These are phyloP conservation scores for Cylindrodendrum hubeiense DNA, from an alignment of 2,329 filamentous ascomycete genomes.

Conservation along the genomic window DNA sequence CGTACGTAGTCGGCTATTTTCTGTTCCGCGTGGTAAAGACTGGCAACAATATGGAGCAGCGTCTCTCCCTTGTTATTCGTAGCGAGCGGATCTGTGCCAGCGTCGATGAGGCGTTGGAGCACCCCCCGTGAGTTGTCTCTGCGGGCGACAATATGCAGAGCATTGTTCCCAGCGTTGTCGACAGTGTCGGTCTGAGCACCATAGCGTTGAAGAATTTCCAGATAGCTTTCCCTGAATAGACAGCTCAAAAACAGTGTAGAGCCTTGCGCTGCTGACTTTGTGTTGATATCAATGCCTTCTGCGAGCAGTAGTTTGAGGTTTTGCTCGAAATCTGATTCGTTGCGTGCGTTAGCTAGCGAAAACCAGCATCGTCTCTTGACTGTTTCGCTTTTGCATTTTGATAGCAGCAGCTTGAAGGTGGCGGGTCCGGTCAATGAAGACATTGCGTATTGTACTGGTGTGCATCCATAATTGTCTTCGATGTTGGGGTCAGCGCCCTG, in stretches of 20 bases:
- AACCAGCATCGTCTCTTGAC: slow-evolving; percentile 30
- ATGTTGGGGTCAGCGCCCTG: slow-evolving; percentile 28
- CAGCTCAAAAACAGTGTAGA: slow-evolving; percentile 30
- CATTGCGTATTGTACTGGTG: slow-evolving; percentile 1
- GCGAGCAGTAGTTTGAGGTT: slow-evolving; percentile 28
- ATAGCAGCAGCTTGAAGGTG: slow-evolving; percentile 24
- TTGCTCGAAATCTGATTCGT: slow-evolving; percentile 1
- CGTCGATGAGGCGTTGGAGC: neutral
- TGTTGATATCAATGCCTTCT: slow-evolving; percentile 29
- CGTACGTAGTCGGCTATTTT: neutral
- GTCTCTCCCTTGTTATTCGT: slow-evolving; percentile 31
- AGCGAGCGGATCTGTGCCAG: slow-evolving; percentile 24
- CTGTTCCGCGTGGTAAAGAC: neutral
- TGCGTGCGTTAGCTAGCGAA: neutral
- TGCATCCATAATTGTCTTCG: neutral
- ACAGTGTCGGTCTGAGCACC: slow-evolving; percentile 21
- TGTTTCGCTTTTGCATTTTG: slow-evolving; percentile 7
- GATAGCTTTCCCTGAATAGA: neutral
- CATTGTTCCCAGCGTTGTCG: slow-evolving; percentile 30
- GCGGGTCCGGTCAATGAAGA: neutral
- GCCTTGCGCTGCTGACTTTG: slow-evolving; percentile 4
- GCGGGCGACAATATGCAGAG: slow-evolving; percentile 15
- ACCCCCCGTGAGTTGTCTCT: fast-evolving
- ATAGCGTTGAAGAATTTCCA: neutral
- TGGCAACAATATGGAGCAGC: slow-evolving; percentile 29